Base-by-base conservation (phyloP, 192 early-diverging fungal species). In the Coemansia sp. region DNA sequence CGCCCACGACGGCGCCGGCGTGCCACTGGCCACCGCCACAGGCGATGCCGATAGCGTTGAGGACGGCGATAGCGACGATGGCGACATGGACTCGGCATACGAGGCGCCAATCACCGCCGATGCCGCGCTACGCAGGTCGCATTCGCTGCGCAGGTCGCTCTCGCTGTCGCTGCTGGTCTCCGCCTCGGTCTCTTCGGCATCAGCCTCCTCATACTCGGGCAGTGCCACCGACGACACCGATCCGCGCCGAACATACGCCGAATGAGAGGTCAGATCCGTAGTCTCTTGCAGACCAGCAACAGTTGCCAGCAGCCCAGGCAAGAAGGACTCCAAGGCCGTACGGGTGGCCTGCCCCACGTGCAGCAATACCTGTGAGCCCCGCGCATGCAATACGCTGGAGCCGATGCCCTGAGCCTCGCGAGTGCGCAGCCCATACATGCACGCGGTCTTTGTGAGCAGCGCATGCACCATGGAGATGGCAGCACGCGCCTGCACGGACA, bases 11-110 rank as follows among this genome's bases (percentile, higher is more conserved):
- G 36, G 62, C 52, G 64, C 62, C 12, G 73, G 73, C 4, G 73
- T 76, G 46, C 62, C 62, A 56, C 67, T 70, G 36, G 67, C 68
- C 45, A 71, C 54, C 0, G 68, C 69, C 64, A 70, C 45, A 6
- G 75, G 69, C 42, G 75, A 71, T 1, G 75, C 75, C 2, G 75
- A 78, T 2, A 78, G 64, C 20, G 75, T 78, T 4, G 75, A 78
- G 3, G 75, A 78, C 37, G 75, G 75, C 11, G 75, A 78, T 11
- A 78, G 57, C 41, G 75, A 78, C 7, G 75, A 78, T 1, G 73
- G 69, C 6, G 44, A 58, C 30, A 76, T 49, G 6, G 73, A 76
- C 14, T 60, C 73, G 2, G 73, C 56, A 18, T 69, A 76, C 0
- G 73, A 52, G 5, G 73, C 54, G 11, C 63, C 55, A 11, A 76